Evolutionary conservation across 129 eudicot species (phyloP), one percentile per base, ranked within the genome.

Genomic region (Escallonia herrerae): DNA sequence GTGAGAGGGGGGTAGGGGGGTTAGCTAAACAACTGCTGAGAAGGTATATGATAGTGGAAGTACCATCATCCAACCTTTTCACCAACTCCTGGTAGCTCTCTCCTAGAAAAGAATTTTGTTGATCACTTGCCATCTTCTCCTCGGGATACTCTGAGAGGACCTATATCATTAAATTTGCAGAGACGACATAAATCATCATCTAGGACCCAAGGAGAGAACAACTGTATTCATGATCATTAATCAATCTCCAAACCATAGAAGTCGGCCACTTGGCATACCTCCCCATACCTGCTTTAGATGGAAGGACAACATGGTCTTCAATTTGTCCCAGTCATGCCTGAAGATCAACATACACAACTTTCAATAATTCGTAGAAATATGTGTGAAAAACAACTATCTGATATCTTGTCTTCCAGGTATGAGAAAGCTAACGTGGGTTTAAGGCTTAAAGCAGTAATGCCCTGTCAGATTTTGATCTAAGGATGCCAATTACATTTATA

Each of bases 1-100:
- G 1, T 22, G 33, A 22, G 33, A 22, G 33, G 33, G n/a, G 33
- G 33, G 33, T 22, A 0, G 33, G 33, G 53, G 22, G 37, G 57
- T 10, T 51, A 44, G 15, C 55, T 66, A 4, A 66, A 61, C n/a
- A 13, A 68, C 15, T 60, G 40, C 8, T 10, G 7, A 53, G 15
- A 74, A 64, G 82, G 57, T 49, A 58, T 3, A 50, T 76, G 79
- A 76, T 15, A 43, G 84, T 7, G 95, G 79, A 77, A 77, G 72
- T 91, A 91, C 97, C 97, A 85, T 87, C 83, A 64, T 87, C 96
- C 97, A 91, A 83, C 91, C 97, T 87, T 74, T 85, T 83, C 80
- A 70, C 86, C 90, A 91, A 70, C 74, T 83, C 94, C 53, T 60
- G 69, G 60, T 68, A 76, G 9, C 85, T 82, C 82, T 87, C 96